Evolutionary conservation across 257 asterid genomes (phyloP).

Genomic region (Nyctanthes arbortristis): DNA sequence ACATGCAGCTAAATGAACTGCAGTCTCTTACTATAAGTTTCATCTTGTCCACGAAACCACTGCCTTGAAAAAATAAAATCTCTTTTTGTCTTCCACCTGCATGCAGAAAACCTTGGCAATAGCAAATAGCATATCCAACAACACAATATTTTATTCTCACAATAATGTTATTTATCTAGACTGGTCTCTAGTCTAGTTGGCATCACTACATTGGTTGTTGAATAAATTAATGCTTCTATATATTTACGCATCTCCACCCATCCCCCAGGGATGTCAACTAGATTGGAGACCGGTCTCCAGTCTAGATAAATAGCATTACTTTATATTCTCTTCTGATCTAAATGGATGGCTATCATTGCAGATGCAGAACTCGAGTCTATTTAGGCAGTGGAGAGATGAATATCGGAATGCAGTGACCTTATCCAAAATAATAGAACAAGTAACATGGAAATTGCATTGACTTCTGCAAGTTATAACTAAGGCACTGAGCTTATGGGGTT

Average conservation of each 20-base stretch:
- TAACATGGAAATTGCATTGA: constrained; percentile 7
- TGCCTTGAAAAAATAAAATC: constrained; percentile 95
- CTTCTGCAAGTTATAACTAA: background rate
- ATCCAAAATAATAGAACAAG: constrained; percentile 10
- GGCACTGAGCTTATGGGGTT: background rate
- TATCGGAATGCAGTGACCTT: constrained; percentile 10
- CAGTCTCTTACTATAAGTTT: constrained; percentile 80
- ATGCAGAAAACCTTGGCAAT: constrained; percentile 19
- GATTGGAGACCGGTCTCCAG: too few species aligned
- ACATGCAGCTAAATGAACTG: background rate
- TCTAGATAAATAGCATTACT: too few species aligned
- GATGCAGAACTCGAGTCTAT: constrained; percentile 9
- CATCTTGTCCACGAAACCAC: constrained; percentile 99
- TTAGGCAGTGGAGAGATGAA: constrained; percentile 8
- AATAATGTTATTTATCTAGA: too few species aligned
- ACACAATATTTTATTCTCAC: constrained; percentile 2
- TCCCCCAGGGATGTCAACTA: too few species aligned
- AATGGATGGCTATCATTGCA: constrained; percentile 12
- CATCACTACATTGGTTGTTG: too few species aligned
- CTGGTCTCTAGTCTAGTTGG: too few species aligned
- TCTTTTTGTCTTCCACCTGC: constrained; percentile 92
- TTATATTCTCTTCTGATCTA: background rate
- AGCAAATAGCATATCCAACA: constrained; percentile 20
- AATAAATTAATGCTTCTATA: too few species aligned
- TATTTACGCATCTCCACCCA: too few species aligned